These are phyloP conservation scores for Penicillium sp. DNA, from an alignment of 2,329 filamentous ascomycete genomes.

Conservation along the genomic window DNA sequence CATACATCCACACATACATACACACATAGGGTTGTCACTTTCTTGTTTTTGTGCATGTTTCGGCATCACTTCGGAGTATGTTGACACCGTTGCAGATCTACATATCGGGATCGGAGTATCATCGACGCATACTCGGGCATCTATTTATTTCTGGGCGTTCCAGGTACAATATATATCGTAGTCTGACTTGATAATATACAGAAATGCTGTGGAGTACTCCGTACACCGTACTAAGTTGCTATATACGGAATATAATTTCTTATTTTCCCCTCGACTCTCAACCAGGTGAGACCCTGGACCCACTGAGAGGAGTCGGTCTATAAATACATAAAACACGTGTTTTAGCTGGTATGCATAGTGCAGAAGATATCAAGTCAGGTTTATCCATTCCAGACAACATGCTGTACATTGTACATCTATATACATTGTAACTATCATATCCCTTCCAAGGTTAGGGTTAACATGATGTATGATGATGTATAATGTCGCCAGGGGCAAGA, in stretches of 20 bases:
- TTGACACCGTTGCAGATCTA: constrained; percentile 4
- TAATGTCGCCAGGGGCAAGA: constrained; percentile 11
- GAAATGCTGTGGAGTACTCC: neutral
- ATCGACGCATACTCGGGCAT: neutral
- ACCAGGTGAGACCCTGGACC: constrained; percentile 17
- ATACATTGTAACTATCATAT: neutral
- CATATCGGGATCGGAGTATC: constrained; percentile 3
- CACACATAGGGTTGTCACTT: neutral
- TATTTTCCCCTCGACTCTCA: neutral
- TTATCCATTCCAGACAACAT: neutral
- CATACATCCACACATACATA: neutral
- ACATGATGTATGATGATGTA: neutral
- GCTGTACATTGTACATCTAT: neutral
- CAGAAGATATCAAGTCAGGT: neutral
- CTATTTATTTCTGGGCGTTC: neutral
- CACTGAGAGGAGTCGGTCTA: constrained; percentile 5
- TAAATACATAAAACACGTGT: neutral
- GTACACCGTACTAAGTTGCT: neutral
- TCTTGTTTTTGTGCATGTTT: neutral
- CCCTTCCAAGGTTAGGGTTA: neutral
- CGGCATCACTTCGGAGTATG: neutral
- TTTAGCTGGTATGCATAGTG: neutral
- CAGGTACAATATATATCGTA: neutral
- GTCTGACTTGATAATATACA: neutral
- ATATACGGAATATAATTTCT: neutral